Conservation (phyloP, 2,329 filamentous ascomycete species). For the Ilyonectria sp. region DNA sequence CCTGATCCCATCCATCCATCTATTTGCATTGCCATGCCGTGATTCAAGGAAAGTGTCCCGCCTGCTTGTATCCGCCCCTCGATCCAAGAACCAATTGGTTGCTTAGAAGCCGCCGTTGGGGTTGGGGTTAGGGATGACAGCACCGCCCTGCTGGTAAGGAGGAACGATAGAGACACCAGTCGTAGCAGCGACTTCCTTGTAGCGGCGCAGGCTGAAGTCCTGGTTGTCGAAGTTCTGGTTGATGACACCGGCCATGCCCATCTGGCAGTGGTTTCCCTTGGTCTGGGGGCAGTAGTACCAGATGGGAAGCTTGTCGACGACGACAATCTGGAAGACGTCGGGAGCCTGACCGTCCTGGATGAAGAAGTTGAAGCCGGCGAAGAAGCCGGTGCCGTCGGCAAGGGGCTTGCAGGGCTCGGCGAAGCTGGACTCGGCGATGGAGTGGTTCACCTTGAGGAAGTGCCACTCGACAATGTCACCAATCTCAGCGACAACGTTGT, state of each 20-base stretch:
- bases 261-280: conserved; percentile 61
- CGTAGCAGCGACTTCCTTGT: conserved; percentile 55
- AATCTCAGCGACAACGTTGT: conserved; percentile 62
- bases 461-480: conserved; percentile 70
- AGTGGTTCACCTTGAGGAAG: conserved; percentile 68
- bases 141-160: conserved; percentile 53
- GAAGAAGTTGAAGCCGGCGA: conserved; percentile 62
- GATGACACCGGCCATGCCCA: conserved; percentile 65
- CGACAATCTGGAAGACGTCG: conserved; percentile 61
- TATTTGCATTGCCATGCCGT: conserved; percentile 5
- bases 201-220: conserved; percentile 55
- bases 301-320: conserved; percentile 58
- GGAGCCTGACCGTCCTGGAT: conserved; percentile 53
- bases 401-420: conserved; percentile 60
- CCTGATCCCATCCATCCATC: conserved; percentile 7
- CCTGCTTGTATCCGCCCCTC: conserved; percentile 1
- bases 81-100: background rate
- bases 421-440: conserved; percentile 61
- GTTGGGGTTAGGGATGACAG: conserved; percentile 59
- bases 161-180: conserved; percentile 52
- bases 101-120: conserved; percentile 56
- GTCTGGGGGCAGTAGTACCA: conserved; percentile 63
- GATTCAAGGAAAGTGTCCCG: conserved; percentile 10
- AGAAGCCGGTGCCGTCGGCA: conserved; percentile 57
- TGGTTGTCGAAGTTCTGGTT: conserved; percentile 62